phyloP scores from a whole-genome alignment of 2,329 filamentous ascomycete species.

The Alternaria longipes region DNA sequence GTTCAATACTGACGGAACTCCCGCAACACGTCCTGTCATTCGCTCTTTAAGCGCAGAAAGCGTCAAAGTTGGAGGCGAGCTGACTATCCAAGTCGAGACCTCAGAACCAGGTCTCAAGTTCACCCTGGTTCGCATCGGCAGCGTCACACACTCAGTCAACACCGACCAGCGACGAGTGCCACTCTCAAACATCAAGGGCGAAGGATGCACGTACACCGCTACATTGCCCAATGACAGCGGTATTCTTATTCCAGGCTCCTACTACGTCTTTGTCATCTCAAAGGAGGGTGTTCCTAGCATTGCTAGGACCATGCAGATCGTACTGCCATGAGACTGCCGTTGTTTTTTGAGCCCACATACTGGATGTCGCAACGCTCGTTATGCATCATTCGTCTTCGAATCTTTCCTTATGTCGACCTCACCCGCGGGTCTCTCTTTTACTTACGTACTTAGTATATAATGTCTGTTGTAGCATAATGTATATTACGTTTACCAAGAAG shows the following conservation, averaged over 20 bases:
- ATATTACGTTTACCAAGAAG: background rate
- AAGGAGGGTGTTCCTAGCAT: slow-evolving; percentile 33
- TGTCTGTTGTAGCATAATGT: background rate
- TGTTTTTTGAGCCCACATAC: background rate
- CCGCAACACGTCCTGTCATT: slow-evolving; percentile 29
- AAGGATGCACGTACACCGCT: slow-evolving; percentile 20
- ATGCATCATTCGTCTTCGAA: background rate
- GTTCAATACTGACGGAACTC: slow-evolving; percentile 35
- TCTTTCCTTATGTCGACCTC: background rate
- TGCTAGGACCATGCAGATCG: slow-evolving; percentile 31
- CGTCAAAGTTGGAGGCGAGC: slow-evolving; percentile 31
- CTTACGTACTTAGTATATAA: background rate
- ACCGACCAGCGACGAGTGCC: slow-evolving; percentile 40
- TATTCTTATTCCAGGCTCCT: slow-evolving; percentile 35
- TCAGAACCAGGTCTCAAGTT: slow-evolving; percentile 20
- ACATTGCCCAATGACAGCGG: slow-evolving; percentile 35
- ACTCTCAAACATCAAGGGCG: slow-evolving; percentile 19
- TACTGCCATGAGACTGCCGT: slow-evolving; percentile 13
- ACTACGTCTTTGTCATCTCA: slow-evolving; percentile 36
- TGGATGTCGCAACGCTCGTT: slow-evolving; percentile 4
- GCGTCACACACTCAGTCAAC: slow-evolving; percentile 42
- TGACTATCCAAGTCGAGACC: slow-evolving; percentile 22
- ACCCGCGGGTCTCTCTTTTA: slow-evolving; percentile 2
- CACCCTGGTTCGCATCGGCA: slow-evolving; percentile 36
- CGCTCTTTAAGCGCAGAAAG: slow-evolving; percentile 20